Conservation (phyloP, 345 rosid genomes). For the Eucalyptus decipiens region DNA sequence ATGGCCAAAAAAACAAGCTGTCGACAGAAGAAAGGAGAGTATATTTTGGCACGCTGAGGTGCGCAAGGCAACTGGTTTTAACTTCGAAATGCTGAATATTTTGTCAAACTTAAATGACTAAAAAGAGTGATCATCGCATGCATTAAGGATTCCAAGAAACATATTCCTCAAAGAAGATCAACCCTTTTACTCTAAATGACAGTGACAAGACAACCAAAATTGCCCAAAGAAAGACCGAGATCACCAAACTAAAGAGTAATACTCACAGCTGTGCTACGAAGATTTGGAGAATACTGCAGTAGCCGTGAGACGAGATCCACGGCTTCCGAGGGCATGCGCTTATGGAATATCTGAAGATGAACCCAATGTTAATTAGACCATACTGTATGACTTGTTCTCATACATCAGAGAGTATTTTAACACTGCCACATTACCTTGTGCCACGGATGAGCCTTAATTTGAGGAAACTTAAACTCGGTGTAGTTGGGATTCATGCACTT, state of each 20-base stretch:
- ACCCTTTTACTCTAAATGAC: neutral
- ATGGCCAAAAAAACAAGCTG: neutral
- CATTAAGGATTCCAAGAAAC: neutral
- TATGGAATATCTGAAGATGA: slow-evolving; percentile 65
- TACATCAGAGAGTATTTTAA: neutral
- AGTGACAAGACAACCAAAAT: neutral
- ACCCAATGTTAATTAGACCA: neutral
- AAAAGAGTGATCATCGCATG: neutral
- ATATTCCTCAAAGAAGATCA: neutral
- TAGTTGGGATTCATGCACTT: slow-evolving; percentile 99
- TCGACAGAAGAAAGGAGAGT: neutral
- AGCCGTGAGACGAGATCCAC: slow-evolving; percentile 95
- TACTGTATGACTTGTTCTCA: neutral
- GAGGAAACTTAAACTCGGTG: slow-evolving; percentile 94
- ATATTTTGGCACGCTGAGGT: neutral
- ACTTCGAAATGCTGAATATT: neutral
- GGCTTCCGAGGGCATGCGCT: slow-evolving; percentile 97
- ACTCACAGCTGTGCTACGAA: slow-evolving; percentile 90
- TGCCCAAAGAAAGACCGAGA: neutral
- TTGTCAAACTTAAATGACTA: neutral
- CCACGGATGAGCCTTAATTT: slow-evolving; percentile 99
- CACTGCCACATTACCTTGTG: slow-evolving; percentile 54
- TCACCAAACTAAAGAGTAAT: neutral
- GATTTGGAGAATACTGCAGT: slow-evolving; percentile 94
- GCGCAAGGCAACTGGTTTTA: neutral